Base-by-base conservation (phyloP, 2,329 filamentous ascomycete species). In the Xylaria sp. region DNA sequence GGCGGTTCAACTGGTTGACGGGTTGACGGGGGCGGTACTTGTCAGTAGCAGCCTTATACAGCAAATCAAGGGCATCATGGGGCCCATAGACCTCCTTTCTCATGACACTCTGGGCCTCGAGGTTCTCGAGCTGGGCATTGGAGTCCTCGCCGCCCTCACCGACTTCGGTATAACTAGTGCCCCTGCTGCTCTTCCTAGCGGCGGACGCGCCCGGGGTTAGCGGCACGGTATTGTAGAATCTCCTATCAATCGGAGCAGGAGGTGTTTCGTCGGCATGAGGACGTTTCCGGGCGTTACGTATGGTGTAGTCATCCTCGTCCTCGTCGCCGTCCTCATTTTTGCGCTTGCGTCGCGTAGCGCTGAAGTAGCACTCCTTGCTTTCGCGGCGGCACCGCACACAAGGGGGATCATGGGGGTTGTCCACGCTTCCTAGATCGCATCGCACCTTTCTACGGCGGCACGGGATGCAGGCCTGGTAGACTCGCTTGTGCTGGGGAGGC, bases 301-400 rank as follows among this genome's bases (percentile, higher is more conserved):
- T 70, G 54, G 88, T 84, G 70, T 90, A 90, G 60, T 91, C 87
- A 63, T 85, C 83, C 52, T 77, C 76, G 22, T 72, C 74, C 48
- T 81, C 80, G 18, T 76, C 79, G 34, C 77, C 81, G 62, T 89
- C 78, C 63, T 80, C 84, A 44, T 82, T 82, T 80, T 94, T 95
- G 70, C 92, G 86, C 85, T 97, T 97, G 69, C 94, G 87, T 46
- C 94, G 84, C 26, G 92, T 97, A 18, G 92, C 91, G 59, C 92
- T 96, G 78, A 99, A 99, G 81, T 89, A 96, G 78, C 94, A 99
- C 67, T 96, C 89, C 73, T 97, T 97, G 76, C 88, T 91, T 78
- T 99, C 94, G 63, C 94, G 87, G 48, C 92, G 88, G 72, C 94
- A 99, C 69, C 94, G 87, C 55, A 93, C 90, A 72, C 94, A 99